Conservation (phyloP, 2,329 filamentous ascomycete species). For the Trichophyton benhamiae region DNA sequence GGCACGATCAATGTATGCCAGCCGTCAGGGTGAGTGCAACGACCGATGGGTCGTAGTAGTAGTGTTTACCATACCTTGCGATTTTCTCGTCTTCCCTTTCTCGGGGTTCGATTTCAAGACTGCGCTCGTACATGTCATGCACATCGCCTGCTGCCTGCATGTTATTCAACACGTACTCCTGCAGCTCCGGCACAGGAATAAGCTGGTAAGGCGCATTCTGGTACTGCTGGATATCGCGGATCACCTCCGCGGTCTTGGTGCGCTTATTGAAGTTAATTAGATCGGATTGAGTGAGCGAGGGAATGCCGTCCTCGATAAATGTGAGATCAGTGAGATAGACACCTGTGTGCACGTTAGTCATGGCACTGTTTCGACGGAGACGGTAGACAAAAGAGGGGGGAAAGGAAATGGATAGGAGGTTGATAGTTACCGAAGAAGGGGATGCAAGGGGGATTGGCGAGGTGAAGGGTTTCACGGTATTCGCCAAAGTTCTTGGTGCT, state of each 20-base stretch:
- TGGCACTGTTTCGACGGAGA: conserved; percentile 11
- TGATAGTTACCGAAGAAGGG: conserved; percentile 74
- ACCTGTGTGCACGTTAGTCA: conserved; percentile 39
- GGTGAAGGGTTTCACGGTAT: conserved; percentile 85
- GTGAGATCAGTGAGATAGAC: conserved; percentile 95
- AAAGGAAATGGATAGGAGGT: not conserved
- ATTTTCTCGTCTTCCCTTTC: conserved; percentile 99
- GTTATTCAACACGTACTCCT: conserved; percentile 93
- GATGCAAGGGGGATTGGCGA: conserved; percentile 90
- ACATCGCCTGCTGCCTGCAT: conserved; percentile 93
- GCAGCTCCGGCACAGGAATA: conserved; percentile 77
- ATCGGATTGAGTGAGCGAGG: conserved; percentile 88
- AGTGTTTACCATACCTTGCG: conserved; percentile 55
- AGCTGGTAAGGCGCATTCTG: conserved; percentile 94
- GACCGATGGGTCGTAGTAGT: conserved; percentile 13
- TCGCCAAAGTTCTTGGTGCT: conserved; percentile 98
- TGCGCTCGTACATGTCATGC: conserved; percentile 99
- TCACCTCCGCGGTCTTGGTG: conserved; percentile 94
- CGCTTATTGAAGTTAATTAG: conserved; percentile 98
- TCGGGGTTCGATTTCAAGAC: conserved; percentile 79
- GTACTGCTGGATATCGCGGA: conserved; percentile 96
- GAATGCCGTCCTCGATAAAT: conserved; percentile 97
- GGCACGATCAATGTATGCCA: conserved; percentile 8
- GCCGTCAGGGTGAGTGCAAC: conserved; percentile 12
- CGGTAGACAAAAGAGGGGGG: not conserved